phyloP scores from a whole-genome alignment of 208 protist genomes.

The Balamuthia mandrillaris region DNA sequence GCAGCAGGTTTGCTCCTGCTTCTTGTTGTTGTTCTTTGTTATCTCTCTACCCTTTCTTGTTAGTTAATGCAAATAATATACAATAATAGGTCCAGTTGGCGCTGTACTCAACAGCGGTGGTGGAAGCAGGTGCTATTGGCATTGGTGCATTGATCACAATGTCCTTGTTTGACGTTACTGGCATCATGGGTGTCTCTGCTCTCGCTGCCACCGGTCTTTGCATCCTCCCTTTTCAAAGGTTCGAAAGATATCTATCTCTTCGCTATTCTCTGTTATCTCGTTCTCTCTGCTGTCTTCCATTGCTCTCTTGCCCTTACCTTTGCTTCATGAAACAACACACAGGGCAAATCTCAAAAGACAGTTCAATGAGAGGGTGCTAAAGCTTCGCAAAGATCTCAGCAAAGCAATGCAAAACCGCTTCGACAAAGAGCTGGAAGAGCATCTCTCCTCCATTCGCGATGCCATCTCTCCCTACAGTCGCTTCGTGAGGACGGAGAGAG shows the following conservation, averaged over 20 bases:
- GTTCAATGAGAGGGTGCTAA: too few relatives aligned
- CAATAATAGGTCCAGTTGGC: slow-evolving; percentile 11
- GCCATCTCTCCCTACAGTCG: not conserved
- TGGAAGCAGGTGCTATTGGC: slow-evolving; percentile 43
- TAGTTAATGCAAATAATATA: not conserved
- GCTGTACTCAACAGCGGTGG: slow-evolving; percentile 29
- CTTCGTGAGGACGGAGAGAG: not conserved
- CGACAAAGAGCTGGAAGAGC: not conserved
- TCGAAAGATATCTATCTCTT: too few relatives aligned
- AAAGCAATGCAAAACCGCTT: too few relatives aligned
- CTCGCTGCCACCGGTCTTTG: slow-evolving; percentile 41
- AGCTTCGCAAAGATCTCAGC: too few relatives aligned
- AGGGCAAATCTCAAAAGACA: too few relatives aligned
- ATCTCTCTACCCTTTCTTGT: not conserved
- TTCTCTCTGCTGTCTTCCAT: too few relatives aligned
- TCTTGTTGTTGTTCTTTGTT: too few relatives aligned
- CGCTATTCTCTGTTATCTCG: too few relatives aligned
- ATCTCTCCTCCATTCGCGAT: not conserved
- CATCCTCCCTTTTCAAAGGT: too few relatives aligned
- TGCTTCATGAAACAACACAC: too few relatives aligned
- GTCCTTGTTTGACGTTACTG: slow-evolving; percentile 44
- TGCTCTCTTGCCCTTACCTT: too few relatives aligned
- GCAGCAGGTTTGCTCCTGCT: too few relatives aligned
- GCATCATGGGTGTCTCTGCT: slow-evolving; percentile 40
- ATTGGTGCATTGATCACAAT: slow-evolving; percentile 30